Percentiles rank a stretch among this genome's conserved stretches.
Evolutionary conservation across 345 rosid genomes (phyloP).

Genomic region (Aethionema arabicum): DNA sequence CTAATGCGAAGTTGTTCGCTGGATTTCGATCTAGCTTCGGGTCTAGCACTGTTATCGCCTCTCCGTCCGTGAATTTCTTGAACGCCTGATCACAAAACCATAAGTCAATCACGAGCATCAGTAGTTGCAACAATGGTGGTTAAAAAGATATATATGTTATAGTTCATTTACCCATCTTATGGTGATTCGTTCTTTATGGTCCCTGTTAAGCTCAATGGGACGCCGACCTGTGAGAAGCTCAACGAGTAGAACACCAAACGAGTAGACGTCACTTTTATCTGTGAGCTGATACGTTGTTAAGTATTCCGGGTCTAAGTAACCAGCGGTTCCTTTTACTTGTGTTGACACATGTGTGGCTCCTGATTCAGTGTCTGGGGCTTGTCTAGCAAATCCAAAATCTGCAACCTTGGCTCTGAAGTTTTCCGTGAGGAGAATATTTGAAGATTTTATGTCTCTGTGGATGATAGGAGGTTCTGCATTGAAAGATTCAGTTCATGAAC

Average conservation of each 20-base stretch:
- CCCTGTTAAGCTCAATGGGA: slow-evolving; percentile 76
- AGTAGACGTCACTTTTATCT: slow-evolving; percentile 91
- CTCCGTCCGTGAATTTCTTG: slow-evolving; percentile 64
- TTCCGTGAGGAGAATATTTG: slow-evolving; percentile 89
- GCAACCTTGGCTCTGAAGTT: slow-evolving; percentile 89
- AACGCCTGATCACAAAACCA: slow-evolving; percentile 63
- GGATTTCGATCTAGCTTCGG: slow-evolving; percentile 57
- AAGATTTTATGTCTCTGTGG: slow-evolving; percentile 92
- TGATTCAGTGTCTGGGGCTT: slow-evolving; percentile 71
- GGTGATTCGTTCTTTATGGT: slow-evolving; percentile 74
- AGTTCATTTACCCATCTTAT: slow-evolving; percentile 60
- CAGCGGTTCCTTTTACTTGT: slow-evolving; percentile 97
- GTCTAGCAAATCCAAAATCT: slow-evolving; percentile 88
- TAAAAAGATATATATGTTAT: not conserved
- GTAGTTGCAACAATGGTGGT: not conserved
- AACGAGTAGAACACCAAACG: slow-evolving; percentile 82
- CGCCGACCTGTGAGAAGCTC: slow-evolving; percentile 82
- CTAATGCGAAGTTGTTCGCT: slow-evolving; percentile 54
- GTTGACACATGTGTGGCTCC: slow-evolving; percentile 93
- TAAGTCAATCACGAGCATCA: not conserved
- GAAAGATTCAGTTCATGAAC: not conserved
- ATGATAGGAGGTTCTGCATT: slow-evolving; percentile 87
- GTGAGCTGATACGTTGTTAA: slow-evolving; percentile 84
- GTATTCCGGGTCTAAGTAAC: slow-evolving; percentile 94
- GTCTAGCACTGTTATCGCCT: slow-evolving; percentile 60